A percentile compares a stretch with the other conserved stretches of the same genome.
phyloP scores from a whole-genome alignment of 306 rosid species.

The Abrus pulchellus region DNA sequence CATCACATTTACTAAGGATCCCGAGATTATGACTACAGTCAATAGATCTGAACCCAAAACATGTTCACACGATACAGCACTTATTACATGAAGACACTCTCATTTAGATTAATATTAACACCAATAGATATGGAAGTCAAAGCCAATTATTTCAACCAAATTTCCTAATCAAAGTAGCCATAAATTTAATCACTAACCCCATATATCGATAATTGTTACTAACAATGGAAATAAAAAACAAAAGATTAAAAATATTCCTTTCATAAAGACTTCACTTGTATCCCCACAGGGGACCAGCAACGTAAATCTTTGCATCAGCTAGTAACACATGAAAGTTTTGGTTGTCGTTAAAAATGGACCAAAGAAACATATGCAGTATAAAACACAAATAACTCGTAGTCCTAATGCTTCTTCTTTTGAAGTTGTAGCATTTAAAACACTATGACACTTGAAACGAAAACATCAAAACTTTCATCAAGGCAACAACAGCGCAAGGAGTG shows the following conservation, averaged over 20 bases:
- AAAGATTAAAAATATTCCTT: not conserved
- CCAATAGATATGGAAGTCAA: not conserved
- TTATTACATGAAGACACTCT: constrained; percentile 15
- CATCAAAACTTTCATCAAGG: not conserved
- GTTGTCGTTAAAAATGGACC: constrained; percentile 14
- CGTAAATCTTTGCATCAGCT: not conserved
- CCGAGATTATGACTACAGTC: constrained; percentile 5
- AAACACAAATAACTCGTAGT: constrained; percentile 10
- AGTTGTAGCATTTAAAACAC: constrained; percentile 12
- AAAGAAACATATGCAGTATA: not conserved
- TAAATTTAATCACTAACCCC: not conserved
- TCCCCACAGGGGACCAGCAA: not conserved
- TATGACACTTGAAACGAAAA: not conserved
- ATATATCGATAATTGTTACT: not conserved
- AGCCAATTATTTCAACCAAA: not conserved
- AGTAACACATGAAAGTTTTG: not conserved
- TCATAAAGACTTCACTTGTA: not conserved
- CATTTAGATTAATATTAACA: constrained; percentile 1
- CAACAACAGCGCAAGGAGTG: not conserved
- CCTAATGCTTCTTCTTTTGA: constrained; percentile 5
- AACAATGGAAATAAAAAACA: not conserved
- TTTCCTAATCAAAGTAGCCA: constrained; percentile 4
- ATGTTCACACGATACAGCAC: constrained; percentile 7
- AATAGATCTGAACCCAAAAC: constrained; percentile 11
- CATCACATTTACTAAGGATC: constrained; percentile 28